Conservation (phyloP, 1,284 basidiomycete species). For the Calocybe gambosa region DNA sequence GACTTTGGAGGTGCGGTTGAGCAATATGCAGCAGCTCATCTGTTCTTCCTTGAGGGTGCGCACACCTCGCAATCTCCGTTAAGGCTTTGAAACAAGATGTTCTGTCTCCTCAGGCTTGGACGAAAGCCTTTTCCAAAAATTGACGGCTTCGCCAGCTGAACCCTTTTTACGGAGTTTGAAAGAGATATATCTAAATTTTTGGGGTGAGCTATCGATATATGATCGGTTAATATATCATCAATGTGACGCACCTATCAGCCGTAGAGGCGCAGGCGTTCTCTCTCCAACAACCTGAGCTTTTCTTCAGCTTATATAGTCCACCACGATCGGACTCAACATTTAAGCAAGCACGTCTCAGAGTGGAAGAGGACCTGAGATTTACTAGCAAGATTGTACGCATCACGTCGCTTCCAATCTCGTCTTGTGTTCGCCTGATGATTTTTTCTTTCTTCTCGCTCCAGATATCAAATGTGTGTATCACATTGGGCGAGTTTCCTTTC, state of each 20-base stretch:
- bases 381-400: constrained; percentile 56
- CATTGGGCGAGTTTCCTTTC: constrained; percentile 89
- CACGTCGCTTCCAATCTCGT: not conserved
- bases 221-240: constrained; percentile 1
- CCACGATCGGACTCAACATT: constrained; percentile 63
- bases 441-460: constrained; percentile 26
- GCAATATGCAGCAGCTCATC: constrained; percentile 84
- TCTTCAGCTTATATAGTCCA: constrained; percentile 85
- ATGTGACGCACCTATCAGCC: constrained; percentile 38
- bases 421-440: not conserved
- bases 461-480: constrained; percentile 89
- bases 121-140: constrained; percentile 68
- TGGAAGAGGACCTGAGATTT: constrained; percentile 83
- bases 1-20: constrained; percentile 68
- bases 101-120: constrained; percentile 45
- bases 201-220: constrained; percentile 56
- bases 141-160: constrained; percentile 69
- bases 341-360: constrained; percentile 53
- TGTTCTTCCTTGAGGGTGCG: constrained; percentile 93
- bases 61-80: constrained; percentile 20
- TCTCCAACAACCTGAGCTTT: constrained; percentile 66
- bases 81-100: not conserved
- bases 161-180: constrained; percentile 66
- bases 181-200: constrained; percentile 88
- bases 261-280: constrained; percentile 83